Evolutionary conservation across 73 alveolate species (phyloP).

Genomic region (Tetrahymena borealis): DNA sequence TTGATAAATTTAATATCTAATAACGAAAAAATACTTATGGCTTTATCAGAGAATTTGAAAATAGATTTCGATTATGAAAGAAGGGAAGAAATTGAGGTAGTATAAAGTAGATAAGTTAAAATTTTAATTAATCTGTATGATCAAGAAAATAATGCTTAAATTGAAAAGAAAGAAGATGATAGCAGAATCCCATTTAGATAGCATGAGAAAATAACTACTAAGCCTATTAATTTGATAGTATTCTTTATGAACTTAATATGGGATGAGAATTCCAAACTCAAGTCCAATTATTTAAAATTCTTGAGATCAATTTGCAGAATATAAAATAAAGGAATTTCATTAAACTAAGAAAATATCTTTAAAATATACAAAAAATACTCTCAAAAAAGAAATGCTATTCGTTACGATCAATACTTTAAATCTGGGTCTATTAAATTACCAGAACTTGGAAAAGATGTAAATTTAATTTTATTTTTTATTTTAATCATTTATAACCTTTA

Average conservation of each 20-base stretch:
- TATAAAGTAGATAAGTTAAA: slow-evolving; percentile 22
- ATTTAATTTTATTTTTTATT: too few species aligned
- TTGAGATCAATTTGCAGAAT: not conserved
- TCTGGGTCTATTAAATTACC: not conserved
- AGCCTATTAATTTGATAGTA: not conserved
- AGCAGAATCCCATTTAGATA: not conserved
- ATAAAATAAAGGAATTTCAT: not conserved
- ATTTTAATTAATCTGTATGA: slow-evolving; percentile 15
- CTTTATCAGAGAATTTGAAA: slow-evolving; percentile 21
- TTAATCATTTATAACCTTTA: too few species aligned
- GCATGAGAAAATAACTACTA: not conserved
- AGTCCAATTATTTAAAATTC: not conserved
- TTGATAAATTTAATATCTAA: slow-evolving; percentile 8
- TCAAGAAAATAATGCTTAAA: not conserved
- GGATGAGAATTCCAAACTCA: not conserved
- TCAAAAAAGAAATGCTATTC: not conserved
- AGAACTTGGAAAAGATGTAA: not conserved
- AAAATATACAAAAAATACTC: not conserved
- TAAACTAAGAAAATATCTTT: not conserved
- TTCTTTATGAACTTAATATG: not conserved
- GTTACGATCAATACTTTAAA: not conserved
- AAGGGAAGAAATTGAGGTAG: not conserved
- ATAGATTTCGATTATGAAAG: slow-evolving; percentile 24
- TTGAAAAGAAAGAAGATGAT: not conserved
- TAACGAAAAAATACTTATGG: slow-evolving; percentile 10